These are phyloP conservation scores for Solanum hybrid DNA, from an alignment of 305 asterid species.

Conservation along the genomic window DNA sequence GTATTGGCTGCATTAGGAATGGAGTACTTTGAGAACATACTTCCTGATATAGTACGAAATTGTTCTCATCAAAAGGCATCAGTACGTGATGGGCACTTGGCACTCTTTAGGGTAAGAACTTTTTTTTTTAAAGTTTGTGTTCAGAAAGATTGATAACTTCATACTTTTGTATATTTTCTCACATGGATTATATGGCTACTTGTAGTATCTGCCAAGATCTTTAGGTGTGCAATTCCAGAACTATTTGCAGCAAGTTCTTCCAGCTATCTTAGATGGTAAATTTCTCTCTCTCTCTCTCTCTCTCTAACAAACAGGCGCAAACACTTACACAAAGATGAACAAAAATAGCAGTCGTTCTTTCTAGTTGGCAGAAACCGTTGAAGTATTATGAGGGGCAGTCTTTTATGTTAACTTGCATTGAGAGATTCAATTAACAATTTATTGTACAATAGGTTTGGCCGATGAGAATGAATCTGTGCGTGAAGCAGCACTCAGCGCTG, in stretches of 20 bases:
- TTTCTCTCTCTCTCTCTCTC: slow-evolving; percentile 1
- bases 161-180: slow-evolving; percentile 1
- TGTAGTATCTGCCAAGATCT: slow-evolving; percentile 94
- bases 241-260: slow-evolving; percentile 93
- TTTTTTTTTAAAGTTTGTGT: background rate
- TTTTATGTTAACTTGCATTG: background rate
- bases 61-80: slow-evolving; percentile 94
- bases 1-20: slow-evolving; percentile 97
- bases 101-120: slow-evolving; percentile 74
- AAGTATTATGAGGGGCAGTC: background rate
- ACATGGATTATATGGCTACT: background rate
- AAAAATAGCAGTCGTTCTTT: background rate
- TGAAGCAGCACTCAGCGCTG: slow-evolving; percentile 98
- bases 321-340: background rate
- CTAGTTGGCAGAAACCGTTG: background rate
- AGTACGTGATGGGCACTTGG: slow-evolving; percentile 89
- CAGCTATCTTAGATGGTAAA: slow-evolving; percentile 91
- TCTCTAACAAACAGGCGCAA: background rate
- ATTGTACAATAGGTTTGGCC: slow-evolving; percentile 64
- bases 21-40: slow-evolving; percentile 69
- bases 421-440: slow-evolving; percentile 9
- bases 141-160: background rate
- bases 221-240: slow-evolving; percentile 95
- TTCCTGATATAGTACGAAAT: slow-evolving; percentile 82
- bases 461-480: slow-evolving; percentile 99